Evolutionary conservation across 768 basidiomycete species (phyloP).

Genomic region (Suillus bovinus): DNA sequence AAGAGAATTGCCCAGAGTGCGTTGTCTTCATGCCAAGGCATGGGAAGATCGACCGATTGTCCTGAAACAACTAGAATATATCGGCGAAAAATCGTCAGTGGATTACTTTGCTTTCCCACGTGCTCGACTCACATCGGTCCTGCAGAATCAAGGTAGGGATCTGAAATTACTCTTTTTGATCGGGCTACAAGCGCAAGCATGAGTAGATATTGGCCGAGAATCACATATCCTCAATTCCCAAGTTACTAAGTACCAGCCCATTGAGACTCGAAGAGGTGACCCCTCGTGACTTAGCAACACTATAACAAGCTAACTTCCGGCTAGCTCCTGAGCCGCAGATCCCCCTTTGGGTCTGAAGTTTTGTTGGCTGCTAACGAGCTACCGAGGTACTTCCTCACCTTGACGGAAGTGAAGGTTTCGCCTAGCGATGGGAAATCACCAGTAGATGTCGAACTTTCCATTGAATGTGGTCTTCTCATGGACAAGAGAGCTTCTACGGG

Average conservation of each 20-base stretch:
- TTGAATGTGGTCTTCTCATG: slow-evolving; percentile 55
- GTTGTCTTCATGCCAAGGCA: slow-evolving; percentile 78
- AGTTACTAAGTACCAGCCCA: slow-evolving; percentile 56
- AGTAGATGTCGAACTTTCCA: slow-evolving; percentile 54
- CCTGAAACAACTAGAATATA: slow-evolving; percentile 83
- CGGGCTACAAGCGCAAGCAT: slow-evolving; percentile 6
- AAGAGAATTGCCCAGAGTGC: slow-evolving; percentile 46
- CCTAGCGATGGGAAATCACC: slow-evolving; percentile 48
- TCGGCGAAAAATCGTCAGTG: slow-evolving; percentile 89
- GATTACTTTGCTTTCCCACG: not conserved
- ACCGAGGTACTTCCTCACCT: slow-evolving; percentile 59
- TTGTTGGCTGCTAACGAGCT: slow-evolving; percentile 60
- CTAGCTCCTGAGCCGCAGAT: slow-evolving; percentile 71
- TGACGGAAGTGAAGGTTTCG: slow-evolving; percentile 48
- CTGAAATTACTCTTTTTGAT: not conserved
- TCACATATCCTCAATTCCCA: slow-evolving; percentile 63
- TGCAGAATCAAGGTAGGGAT: slow-evolving; percentile 26
- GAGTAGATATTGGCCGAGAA: slow-evolving; percentile 72
- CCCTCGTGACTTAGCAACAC: not conserved
- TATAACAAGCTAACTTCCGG: slow-evolving; percentile 10
- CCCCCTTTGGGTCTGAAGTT: slow-evolving; percentile 75
- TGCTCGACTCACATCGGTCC: not conserved
- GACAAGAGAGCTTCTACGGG: slow-evolving; percentile 36
- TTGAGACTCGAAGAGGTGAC: slow-evolving; percentile 63
- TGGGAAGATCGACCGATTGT: slow-evolving; percentile 91